Conservation (phyloP, 2,329 filamentous ascomycete species). For the Diaporthe capsici region DNA sequence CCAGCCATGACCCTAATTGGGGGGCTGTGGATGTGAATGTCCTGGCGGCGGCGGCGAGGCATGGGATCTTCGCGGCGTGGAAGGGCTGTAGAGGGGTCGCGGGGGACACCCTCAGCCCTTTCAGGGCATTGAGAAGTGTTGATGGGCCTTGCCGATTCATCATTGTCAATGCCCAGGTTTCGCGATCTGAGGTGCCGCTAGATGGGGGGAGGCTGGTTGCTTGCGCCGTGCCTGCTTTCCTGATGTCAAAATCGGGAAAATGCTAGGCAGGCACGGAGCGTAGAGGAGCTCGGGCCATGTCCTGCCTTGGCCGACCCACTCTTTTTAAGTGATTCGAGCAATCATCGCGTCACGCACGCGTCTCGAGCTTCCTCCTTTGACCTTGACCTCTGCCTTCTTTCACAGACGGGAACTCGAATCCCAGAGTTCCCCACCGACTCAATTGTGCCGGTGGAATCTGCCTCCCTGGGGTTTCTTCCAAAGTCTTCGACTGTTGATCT, state of each 20-base stretch:
- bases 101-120: conserved; percentile 61
- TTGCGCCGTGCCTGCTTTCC: conserved; percentile 33
- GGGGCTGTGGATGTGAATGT: conserved; percentile 80
- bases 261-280: conserved; percentile 28
- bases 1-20: conserved; percentile 80
- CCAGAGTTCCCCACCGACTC: not conserved
- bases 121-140: conserved; percentile 64
- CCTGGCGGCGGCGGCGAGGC: conserved; percentile 62
- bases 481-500: not conserved
- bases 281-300: conserved; percentile 33
- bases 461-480: not conserved
- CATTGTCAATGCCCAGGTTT: conserved; percentile 41
- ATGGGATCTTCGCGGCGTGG: conserved; percentile 49
- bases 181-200: conserved; percentile 12
- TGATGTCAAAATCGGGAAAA: conserved; percentile 30
- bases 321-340: conserved; percentile 14
- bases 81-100: conserved; percentile 57
- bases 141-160: conserved; percentile 64
- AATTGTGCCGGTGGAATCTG: not conserved
- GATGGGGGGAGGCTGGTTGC: conserved; percentile 1
- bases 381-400: conserved; percentile 1
- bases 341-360: conserved; percentile 39
- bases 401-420: conserved; percentile 6
- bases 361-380: conserved; percentile 25
- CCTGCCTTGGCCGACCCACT: conserved; percentile 31